These are phyloP conservation scores for Apiotrichum gracile DNA, from an alignment of 1,284 basidiomycete species.

Conservation along the genomic window DNA sequence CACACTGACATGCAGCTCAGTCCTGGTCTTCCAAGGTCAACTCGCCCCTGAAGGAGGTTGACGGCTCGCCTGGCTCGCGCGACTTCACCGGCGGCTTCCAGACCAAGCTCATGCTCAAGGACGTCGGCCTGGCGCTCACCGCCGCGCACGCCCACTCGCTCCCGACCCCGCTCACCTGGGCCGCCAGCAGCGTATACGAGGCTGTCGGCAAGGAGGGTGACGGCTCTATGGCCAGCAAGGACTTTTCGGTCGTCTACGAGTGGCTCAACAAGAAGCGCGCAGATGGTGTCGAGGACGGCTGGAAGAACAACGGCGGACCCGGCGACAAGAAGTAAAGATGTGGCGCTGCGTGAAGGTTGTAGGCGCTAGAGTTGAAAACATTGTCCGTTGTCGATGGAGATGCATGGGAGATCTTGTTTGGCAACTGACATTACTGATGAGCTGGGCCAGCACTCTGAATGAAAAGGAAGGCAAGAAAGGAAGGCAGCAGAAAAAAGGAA, in stretches of 20 bases:
- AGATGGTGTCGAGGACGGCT: conserved; percentile 38
- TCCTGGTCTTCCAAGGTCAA: conserved; percentile 43
- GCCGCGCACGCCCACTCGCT: conserved; percentile 32
- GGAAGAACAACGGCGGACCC: conserved; percentile 33
- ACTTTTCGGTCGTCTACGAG: conserved; percentile 44
- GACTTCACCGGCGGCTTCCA: conserved; percentile 38
- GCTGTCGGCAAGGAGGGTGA: conserved; percentile 31
- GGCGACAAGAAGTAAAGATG: conserved; percentile 7
- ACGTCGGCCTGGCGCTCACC: conserved; percentile 37
- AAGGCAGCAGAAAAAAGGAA: too few species aligned
- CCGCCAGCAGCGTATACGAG: conserved; percentile 37
- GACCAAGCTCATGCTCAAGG: conserved; percentile 43
- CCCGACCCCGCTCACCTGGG: conserved; percentile 40
- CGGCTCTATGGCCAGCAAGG: conserved; percentile 31
- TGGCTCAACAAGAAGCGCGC: conserved; percentile 38
- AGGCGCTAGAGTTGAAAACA: too few species aligned
- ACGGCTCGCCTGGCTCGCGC: conserved; percentile 32
- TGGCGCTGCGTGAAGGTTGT: too few species aligned
- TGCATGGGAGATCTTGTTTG: too few species aligned
- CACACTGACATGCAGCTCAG: conserved; percentile 26
- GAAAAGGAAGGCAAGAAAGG: too few species aligned
- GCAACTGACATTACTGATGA: too few species aligned
- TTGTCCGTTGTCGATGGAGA: too few species aligned
- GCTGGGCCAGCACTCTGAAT: too few species aligned
- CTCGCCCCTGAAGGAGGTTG: conserved; percentile 33